Evolutionary conservation across 306 rosid species (phyloP), one percentile per base, ranked within the genome.

Genomic region (Rosa multiflora): DNA sequence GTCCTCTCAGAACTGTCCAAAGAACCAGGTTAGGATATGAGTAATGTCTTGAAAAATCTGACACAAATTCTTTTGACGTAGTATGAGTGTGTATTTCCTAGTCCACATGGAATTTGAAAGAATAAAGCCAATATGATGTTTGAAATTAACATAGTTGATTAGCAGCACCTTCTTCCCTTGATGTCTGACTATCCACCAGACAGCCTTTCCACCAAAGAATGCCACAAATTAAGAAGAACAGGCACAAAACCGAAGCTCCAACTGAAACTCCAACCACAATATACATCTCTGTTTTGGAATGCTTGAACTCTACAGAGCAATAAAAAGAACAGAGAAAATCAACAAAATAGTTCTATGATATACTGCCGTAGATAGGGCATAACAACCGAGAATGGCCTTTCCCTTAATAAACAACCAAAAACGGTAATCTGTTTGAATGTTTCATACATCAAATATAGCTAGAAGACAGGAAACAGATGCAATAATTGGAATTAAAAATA

Each of bases 141-240:
- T n/a, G n/a, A n/a, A n/a, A n/a, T n/a, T n/a, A n/a, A n/a, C n/a
- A n/a, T n/a, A n/a, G n/a, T n/a, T n/a, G n/a, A n/a, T n/a, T n/a
- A n/a, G n/a, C n/a, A n/a, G n/a, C n/a, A 71, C 75, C 75, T 71
- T 48, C 18, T 48, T 71, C 75, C 61, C 75, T 48, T 48, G 75
- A 71, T 17, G 43, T 29, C 61, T 29, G 15, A 21, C 75, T 71
- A 15, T 17, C 14, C 0, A 48, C 14, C 0, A 71, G 6, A 48
- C 44, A 1, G 61, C 23, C 75, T 3, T 17, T 47, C 75, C 75
- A 71, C 75, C 75, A 71, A 29, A 71, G 61, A 71, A 70, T 44
- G 6, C 56, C 55, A 21, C 23, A 44, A 13, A 71, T 29, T 21
- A 71, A 23, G 59, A 71, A 48, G 32, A 26, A 3, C 11, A 71